Evolutionary conservation across 192 early-diverging fungal genomes (phyloP).

Genomic region (Coemansia sp.): DNA sequence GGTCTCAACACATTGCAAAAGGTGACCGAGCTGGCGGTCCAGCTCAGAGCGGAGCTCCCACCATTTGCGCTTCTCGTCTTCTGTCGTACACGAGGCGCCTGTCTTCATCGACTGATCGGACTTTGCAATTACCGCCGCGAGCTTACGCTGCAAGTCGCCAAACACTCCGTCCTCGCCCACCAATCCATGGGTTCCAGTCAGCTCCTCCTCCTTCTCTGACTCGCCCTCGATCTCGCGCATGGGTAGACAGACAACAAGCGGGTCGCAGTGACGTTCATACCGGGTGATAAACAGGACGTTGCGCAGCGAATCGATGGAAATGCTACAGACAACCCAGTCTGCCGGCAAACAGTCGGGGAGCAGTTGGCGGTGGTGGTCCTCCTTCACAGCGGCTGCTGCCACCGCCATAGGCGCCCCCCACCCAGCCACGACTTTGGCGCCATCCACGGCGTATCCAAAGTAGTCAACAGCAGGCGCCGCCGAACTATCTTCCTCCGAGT

Average conservation of each 20-base stretch:
- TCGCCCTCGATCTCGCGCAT: conserved; percentile 59
- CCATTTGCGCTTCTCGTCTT: conserved; percentile 77
- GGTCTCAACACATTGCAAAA: conserved; percentile 71
- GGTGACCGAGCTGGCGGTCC: conserved; percentile 66
- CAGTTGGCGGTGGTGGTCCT: not conserved
- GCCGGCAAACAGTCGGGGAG: conserved; percentile 64
- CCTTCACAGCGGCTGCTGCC: not conserved
- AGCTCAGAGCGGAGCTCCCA: conserved; percentile 75
- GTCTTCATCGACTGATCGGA: conserved; percentile 73
- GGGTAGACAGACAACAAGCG: conserved; percentile 74
- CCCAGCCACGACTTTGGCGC: conserved; percentile 15
- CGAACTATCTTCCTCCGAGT: not conserved
- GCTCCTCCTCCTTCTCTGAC: too few species aligned
- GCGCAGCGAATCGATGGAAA: conserved; percentile 71
- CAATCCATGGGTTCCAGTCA: too few species aligned
- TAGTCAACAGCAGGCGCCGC: not conserved
- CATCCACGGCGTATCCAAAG: conserved; percentile 15
- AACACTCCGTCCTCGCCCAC: conserved; percentile 35
- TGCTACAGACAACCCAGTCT: conserved; percentile 75
- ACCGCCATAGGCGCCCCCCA: too few species aligned
- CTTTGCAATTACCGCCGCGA: conserved; percentile 67
- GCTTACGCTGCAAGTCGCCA: conserved; percentile 43
- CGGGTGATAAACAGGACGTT: conserved; percentile 76
- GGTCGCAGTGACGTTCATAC: conserved; percentile 49
- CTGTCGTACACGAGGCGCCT: conserved; percentile 53